Evolutionary conservation across 2,329 filamentous ascomycete genomes (phyloP), one percentile per base, ranked within the genome.

Genomic region (Fusarium sublunatum): DNA sequence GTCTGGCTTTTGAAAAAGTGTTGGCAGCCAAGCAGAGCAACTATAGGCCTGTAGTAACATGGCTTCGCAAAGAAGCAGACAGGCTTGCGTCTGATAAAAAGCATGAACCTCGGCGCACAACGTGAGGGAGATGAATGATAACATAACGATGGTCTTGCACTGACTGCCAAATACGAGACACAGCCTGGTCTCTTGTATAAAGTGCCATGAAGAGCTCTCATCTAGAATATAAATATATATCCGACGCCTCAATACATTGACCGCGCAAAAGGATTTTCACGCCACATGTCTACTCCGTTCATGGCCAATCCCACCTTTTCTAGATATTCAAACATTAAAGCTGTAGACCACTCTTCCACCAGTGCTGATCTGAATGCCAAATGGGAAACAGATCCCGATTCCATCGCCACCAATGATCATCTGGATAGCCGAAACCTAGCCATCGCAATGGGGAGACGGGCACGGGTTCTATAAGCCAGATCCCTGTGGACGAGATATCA

Each of bases 381-480:
- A 68, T 67, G 2, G 82, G 80, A 22, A 87, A 73, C 59, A 84
- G 78, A 22, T 81, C 74, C 29, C 79, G 73, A 61, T 82, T 80
- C 86, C 89, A 92, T 68, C 90, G 86, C 85, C 86, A 91, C 82
- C 86, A 88, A 1, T 81, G 77, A 69, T 91, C 87, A 0, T 83
- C 85, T 15, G 81, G 75, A 2, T 79, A 77, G 0, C 89, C 90
- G 31, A 89, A 79, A 0, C 90, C 89, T 13, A 93, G 31, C 2
- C 83, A 85, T 25, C 92, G 81, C n/a, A 93, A 71, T 1, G 83
- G 72, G 50, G 91, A 96, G 8, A 94, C 64, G 0, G 93, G 92
- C n/a, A 96, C 77, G 0, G 92, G 92, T 75, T 97, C 92, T 60
- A 87, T 87, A 12, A 96, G 75, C 91, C 91, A 97, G 0, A 96